These are phyloP conservation scores for Anisodus acutangulus DNA, from an alignment of 257 asterid species.

Conservation along the genomic window DNA sequence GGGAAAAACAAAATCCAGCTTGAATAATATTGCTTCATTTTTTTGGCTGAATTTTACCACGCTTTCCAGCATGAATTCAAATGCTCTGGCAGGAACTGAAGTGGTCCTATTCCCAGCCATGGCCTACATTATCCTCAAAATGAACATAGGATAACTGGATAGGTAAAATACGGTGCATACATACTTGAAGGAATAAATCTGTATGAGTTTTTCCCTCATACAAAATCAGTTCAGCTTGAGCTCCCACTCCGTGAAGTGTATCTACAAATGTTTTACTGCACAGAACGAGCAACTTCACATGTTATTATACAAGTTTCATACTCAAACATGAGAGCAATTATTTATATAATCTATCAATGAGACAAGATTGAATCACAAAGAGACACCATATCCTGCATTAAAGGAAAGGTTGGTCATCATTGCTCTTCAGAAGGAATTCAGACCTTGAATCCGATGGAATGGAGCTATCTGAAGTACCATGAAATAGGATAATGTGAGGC, in stretches of 20 bases:
- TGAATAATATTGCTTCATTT: not conserved
- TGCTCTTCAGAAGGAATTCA: conserved; percentile 34
- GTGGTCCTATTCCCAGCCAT: not conserved
- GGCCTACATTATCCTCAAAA: not conserved
- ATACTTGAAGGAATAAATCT: conserved; percentile 90
- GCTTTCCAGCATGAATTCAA: not conserved
- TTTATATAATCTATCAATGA: not conserved
- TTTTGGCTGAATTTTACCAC: not conserved
- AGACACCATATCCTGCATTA: not conserved
- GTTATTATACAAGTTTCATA: not conserved
- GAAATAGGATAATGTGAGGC: conserved; percentile 76
- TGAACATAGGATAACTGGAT: not conserved
- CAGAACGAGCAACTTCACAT: conserved; percentile 23
- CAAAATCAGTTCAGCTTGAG: conserved; percentile 66
- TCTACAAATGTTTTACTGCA: conserved; percentile 73
- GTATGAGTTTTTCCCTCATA: conserved; percentile 92
- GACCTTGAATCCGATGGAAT: conserved; percentile 86
- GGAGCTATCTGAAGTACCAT: conserved; percentile 83
- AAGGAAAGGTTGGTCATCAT: not conserved
- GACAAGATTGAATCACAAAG: not conserved
- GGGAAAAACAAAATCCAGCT: not conserved
- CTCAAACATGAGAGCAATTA: not conserved
- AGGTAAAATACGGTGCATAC: not conserved
- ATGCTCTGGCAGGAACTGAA: not conserved
- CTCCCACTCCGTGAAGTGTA: conserved; percentile 64